Conservation (phyloP, 495 filamentous ascomycete genomes). For the Rhypophila decipiens region DNA sequence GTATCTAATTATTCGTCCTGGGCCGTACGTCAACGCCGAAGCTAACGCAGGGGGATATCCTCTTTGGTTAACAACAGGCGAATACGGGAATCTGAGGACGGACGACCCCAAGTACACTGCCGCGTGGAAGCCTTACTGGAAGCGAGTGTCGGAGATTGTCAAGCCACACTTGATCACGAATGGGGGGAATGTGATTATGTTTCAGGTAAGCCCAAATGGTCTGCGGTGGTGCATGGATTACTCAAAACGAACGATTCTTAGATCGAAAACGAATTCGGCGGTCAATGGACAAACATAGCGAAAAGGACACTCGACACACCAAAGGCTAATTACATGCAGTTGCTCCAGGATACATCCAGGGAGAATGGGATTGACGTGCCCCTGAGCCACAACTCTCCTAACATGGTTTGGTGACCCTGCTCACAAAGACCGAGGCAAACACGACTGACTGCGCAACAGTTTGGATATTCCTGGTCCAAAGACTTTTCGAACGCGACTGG, state of each 20-base stretch:
- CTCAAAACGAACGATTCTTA: no score
- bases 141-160: conserved; percentile 41
- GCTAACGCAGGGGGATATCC: conserved; percentile 54
- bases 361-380: conserved; percentile 50
- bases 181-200: conserved; percentile 48
- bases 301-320: conserved; percentile 40
- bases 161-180: conserved; percentile 50
- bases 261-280: conserved; percentile 56
- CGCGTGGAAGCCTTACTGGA: conserved; percentile 48
- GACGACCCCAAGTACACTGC: conserved; percentile 52
- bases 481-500: conserved; percentile 44
- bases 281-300: conserved; percentile 46
- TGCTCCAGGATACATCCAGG: conserved; percentile 43
- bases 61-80: conserved; percentile 55
- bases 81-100: conserved; percentile 50
- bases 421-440: not conserved
- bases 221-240: no score
- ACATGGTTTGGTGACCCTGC: conserved; percentile 1
- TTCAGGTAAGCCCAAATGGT: conserved; percentile 35
- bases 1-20: conserved; percentile 53
- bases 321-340: conserved; percentile 50
- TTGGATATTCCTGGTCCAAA: conserved; percentile 37
- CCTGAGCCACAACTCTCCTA: conserved; percentile 46
- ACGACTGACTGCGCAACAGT: not conserved
- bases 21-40: conserved; percentile 57